Conservation (phyloP, 176 grass and related monocot genomes). For the Hordeum vulgare region DNA sequence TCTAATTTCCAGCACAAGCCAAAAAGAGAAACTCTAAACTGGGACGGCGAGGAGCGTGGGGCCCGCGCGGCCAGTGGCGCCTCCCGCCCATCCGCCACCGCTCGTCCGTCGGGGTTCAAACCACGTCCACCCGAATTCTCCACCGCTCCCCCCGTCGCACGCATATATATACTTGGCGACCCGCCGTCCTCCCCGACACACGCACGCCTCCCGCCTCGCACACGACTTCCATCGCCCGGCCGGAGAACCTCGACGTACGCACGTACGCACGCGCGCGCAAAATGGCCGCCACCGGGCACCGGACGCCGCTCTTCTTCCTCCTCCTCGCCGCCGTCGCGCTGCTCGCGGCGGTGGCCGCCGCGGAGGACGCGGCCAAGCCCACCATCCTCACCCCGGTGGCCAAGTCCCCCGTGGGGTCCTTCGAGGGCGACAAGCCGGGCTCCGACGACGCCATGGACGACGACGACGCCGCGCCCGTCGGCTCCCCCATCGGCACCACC, state of each 20-base stretch:
- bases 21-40: not conserved
- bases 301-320: conserved; percentile 18
- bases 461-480: conserved; percentile 37
- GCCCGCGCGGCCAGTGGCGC: conserved; percentile 20
- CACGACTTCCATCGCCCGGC: too few relatives aligned
- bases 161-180: not conserved
- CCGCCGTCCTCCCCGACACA: too few relatives aligned
- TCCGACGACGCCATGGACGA: conserved; percentile 28
- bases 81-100: not conserved
- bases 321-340: not conserved
- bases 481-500: conserved; percentile 31
- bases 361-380: conserved; percentile 28
- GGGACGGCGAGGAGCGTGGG: conserved; percentile 1
- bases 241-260: not conserved
- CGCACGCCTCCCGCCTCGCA: too few relatives aligned
- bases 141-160: not conserved
- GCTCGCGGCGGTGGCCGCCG: not conserved
- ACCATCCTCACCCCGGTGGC: conserved; percentile 41
- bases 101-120: not conserved
- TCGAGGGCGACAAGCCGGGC: conserved; percentile 25
- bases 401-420: conserved; percentile 22
- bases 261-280: not conserved
- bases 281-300: conserved; percentile 33
- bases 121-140: conserved; percentile 29
- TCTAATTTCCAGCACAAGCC: too few relatives aligned